These are phyloP conservation scores for Mycosarcoma maydis DNA, from an alignment of 1,284 basidiomycete species.

Conservation along the genomic window DNA sequence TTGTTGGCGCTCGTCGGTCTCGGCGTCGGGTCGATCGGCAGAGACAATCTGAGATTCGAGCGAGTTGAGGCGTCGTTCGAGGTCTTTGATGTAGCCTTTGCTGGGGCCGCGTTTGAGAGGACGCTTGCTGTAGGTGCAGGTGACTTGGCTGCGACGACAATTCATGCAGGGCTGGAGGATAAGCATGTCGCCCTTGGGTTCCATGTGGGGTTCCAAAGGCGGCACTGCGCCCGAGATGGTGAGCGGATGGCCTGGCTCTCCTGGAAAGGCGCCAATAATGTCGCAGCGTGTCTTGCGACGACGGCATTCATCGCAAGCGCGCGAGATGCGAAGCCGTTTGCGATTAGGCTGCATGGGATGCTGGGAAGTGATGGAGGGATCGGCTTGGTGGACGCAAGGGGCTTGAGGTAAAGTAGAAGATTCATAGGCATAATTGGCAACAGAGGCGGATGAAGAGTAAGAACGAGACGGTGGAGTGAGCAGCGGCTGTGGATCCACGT, in stretches of 20 bases:
- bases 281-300: conserved; percentile 53
- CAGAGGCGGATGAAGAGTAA: not conserved
- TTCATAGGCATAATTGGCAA: no score
- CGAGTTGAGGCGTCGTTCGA: conserved; percentile 52
- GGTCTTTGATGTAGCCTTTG: conserved; percentile 59
- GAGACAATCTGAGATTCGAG: conserved; percentile 44
- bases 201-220: conserved; percentile 30
- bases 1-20: not conserved
- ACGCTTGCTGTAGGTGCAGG: conserved; percentile 49
- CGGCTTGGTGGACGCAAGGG: not conserved
- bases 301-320: conserved; percentile 49
- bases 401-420: not conserved
- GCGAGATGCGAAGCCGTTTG: conserved; percentile 46
- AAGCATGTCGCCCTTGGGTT: conserved; percentile 50
- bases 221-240: conserved; percentile 43
- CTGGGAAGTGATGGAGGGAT: conserved; percentile 5
- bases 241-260: conserved; percentile 37
- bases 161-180: conserved; percentile 55
- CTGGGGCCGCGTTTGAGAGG: conserved; percentile 52
- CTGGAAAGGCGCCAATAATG: conserved; percentile 49
- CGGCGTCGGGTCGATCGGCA: conserved; percentile 7
- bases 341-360: conserved; percentile 24
- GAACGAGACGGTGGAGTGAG: not conserved
- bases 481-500: not conserved
- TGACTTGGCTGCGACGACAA: conserved; percentile 42